Base-by-base conservation (phyloP, 2,329 filamentous ascomycete species). In the Allantophomopsis cytisporea region DNA sequence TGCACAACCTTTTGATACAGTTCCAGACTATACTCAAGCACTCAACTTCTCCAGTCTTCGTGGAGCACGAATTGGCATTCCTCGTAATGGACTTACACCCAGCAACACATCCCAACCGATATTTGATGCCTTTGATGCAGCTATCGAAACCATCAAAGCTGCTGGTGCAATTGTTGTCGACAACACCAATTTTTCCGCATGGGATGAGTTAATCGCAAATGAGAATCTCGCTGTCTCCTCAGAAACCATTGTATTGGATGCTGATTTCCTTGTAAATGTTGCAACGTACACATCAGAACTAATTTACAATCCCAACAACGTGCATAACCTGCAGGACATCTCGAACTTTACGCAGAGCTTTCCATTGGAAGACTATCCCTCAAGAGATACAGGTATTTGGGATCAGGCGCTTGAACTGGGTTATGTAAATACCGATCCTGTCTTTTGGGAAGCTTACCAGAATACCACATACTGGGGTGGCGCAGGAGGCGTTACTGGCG, bases 41-140 rank as follows among this genome's bases (percentile, higher is more conserved):
- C 72, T 77, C 50, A 63, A 71, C 15, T 55, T 64, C 15, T 63
- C 64, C 11, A 64, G 66, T 0, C 60, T 82, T 0, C 44, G 56
- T 10, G 74, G 73, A 7, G 71, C 71, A 39, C 66, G 77, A 2
- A 74, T 84, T 18, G 80, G 80, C 3, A 65, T 84, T 3, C 73
- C 78, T 0, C 63, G 70, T 14, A 79, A 80, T 46, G 61, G 71
- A 2, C 61, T 83, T 28, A 59, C 61, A 3, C 47, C 56, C 3
- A 54, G 49, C 16, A 45, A 52, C 28, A 50, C 53, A 2, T 59
- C 61, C 12, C 51, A 56, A 3, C 57, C 65, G 2, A 54, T 69
- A n/a, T 45, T 74, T 5, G 56, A 60, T 1, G 68, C 69, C 0
- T 83, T 83, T 50, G 58, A 79, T 18, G 50, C 55, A 2, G 69